Percentiles rank a stretch among this genome's conserved stretches.
Evolutionary conservation across 768 basidiomycete species (phyloP).

Genomic region (Sporobolomyces pararoseus): DNA sequence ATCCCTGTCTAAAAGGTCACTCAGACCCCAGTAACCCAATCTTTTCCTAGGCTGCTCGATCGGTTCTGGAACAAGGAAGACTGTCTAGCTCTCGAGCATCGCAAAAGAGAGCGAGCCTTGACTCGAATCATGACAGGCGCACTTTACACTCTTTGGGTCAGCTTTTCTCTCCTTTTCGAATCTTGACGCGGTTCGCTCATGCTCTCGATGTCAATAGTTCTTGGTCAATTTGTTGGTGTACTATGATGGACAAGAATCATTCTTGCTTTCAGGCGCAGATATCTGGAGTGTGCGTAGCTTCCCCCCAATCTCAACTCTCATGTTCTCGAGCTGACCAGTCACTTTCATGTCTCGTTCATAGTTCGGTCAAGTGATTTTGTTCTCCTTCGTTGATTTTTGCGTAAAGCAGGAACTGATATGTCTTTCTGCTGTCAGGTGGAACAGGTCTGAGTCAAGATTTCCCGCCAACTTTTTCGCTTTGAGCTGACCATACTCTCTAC

Average conservation of each 20-base stretch:
- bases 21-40: neutral
- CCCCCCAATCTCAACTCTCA: neutral
- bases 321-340: neutral
- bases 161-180: neutral
- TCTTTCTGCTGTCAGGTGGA: too few species aligned
- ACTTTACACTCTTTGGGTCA: conserved; percentile 7
- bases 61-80: neutral
- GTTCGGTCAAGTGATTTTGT: conserved; percentile 1
- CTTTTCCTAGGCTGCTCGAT: conserved; percentile 4
- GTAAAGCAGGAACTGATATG: too few species aligned
- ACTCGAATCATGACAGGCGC: neutral
- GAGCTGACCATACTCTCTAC: neutral
- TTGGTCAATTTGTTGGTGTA: conserved; percentile 8
- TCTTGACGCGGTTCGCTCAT: neutral
- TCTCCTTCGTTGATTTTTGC: too few species aligned
- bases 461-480: neutral
- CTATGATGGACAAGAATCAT: neutral
- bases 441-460: neutral
- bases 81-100: conserved; percentile 3
- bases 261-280: conserved; percentile 19
- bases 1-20: neutral
- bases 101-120: conserved; percentile 15
- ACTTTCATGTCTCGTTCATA: neutral
- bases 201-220: conserved; percentile 1
- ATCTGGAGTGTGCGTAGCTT: neutral